These are phyloP conservation scores for Saccharata proteae DNA, from an alignment of 2,329 filamentous ascomycete species.

Conservation along the genomic window DNA sequence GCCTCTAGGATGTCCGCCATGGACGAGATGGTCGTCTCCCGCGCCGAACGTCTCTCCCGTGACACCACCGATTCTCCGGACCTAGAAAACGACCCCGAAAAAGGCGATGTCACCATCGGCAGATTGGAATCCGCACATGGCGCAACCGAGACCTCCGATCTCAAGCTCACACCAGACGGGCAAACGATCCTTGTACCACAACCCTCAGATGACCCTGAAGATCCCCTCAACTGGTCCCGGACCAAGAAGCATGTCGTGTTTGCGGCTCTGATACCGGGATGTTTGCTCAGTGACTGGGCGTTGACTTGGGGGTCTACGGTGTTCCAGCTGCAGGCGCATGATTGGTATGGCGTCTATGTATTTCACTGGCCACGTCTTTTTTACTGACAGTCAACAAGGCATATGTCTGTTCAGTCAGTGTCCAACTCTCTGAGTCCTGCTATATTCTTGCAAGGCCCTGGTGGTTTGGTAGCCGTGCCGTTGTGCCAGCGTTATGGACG, in stretches of 20 bases:
- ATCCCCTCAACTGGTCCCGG: constrained; percentile 23
- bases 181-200: constrained; percentile 15
- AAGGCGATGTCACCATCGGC: no score
- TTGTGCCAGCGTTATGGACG: constrained; percentile 28
- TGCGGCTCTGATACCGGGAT: constrained; percentile 11
- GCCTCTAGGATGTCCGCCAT: no score
- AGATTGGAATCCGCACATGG: no score
- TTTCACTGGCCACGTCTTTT: constrained; percentile 4
- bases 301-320: constrained; percentile 12
- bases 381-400: constrained; percentile 16
- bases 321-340: constrained; percentile 10
- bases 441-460: constrained; percentile 11
- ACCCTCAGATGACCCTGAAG: constrained; percentile 16
- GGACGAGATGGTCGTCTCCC: no score
- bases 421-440: constrained; percentile 27
- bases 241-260: constrained; percentile 16
- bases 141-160: no score
- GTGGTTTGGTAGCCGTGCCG: constrained; percentile 16
- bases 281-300: constrained; percentile 14
- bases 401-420: constrained; percentile 19
- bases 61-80: no score
- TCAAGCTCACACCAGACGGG: constrained; percentile 4
- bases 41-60: no score
- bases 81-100: no score
- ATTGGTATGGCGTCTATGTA: constrained; percentile 7